These are phyloP conservation scores for Chaetoscypha palmicola DNA, from an alignment of 2,329 filamentous ascomycete species.

Conservation along the genomic window DNA sequence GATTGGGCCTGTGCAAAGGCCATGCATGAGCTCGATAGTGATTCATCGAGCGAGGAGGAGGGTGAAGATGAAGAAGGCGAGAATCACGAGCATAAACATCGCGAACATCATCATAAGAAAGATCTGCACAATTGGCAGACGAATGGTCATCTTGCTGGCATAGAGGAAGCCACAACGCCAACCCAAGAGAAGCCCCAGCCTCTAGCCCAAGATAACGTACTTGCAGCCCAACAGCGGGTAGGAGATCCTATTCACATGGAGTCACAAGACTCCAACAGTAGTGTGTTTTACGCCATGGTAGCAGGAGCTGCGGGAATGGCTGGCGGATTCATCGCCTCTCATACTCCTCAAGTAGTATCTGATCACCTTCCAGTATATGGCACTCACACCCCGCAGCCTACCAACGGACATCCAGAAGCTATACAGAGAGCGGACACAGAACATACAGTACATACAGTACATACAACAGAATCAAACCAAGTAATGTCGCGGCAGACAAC, in stretches of 20 bases:
- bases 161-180: conserved; percentile 17
- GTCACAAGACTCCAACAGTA: not conserved
- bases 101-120: conserved; percentile 20
- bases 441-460: not conserved
- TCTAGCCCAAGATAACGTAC: not conserved
- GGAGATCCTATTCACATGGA: not conserved
- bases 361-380: conserved; percentile 27
- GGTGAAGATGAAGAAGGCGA: conserved; percentile 17
- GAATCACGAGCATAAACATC: conserved; percentile 14
- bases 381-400: conserved; percentile 25
- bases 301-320: conserved; percentile 45
- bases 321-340: conserved; percentile 39
- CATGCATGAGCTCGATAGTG: conserved; percentile 25
- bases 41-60: conserved; percentile 12
- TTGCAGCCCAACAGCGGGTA: not conserved
- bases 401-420: conserved; percentile 3
- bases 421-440: not conserved
- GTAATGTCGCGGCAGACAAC: conserved; percentile 16
- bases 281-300: conserved; percentile 48
- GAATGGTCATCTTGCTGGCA: conserved; percentile 26
- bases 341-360: conserved; percentile 23
- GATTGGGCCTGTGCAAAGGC: conserved; percentile 53
- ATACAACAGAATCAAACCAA: not conserved
- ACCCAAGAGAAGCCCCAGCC: conserved; percentile 3
- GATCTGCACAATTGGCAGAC: conserved; percentile 30